Conservation (phyloP, 2,329 filamentous ascomycete species). For the Tolypocladium cylindrosporum region DNA sequence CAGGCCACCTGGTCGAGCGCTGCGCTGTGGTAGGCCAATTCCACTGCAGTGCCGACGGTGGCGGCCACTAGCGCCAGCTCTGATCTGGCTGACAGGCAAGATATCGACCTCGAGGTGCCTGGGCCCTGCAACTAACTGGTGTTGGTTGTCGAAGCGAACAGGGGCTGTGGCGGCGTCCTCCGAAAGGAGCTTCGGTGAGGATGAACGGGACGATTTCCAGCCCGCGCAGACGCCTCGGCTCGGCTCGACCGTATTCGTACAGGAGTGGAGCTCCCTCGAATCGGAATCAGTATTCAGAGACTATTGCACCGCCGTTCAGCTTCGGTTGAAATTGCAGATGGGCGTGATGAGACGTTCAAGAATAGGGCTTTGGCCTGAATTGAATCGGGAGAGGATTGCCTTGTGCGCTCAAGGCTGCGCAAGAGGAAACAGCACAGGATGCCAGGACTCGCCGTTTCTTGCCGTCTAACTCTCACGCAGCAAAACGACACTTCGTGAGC, state of each 20-base stretch:
- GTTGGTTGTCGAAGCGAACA: not conserved
- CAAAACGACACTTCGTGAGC: not conserved
- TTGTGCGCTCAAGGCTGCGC: not conserved
- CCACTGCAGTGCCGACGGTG: not conserved
- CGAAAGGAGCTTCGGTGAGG: not conserved
- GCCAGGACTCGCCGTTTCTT: not conserved
- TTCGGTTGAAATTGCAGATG: not conserved
- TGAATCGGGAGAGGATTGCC: no score
- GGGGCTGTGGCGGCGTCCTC: not conserved
- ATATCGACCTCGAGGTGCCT: not conserved
- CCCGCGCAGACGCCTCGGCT: not conserved
- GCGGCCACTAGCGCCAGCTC: not conserved
- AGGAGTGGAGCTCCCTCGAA: not conserved
- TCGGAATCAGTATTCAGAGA: no score
- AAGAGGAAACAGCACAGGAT: not conserved
- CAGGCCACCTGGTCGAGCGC: constrained; percentile 6
- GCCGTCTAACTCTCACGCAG: not conserved
- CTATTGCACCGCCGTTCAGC: not conserved
- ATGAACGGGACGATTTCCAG: not conserved
- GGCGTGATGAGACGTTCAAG: not conserved
- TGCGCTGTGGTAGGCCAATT: constrained; percentile 8
- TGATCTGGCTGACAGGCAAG: not conserved
- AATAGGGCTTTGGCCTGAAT: not conserved
- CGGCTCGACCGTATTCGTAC: not conserved
- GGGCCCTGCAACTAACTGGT: not conserved